These are phyloP conservation scores for Rhodotorula sp. DNA, from an alignment of 1,284 basidiomycete species.

Conservation along the genomic window DNA sequence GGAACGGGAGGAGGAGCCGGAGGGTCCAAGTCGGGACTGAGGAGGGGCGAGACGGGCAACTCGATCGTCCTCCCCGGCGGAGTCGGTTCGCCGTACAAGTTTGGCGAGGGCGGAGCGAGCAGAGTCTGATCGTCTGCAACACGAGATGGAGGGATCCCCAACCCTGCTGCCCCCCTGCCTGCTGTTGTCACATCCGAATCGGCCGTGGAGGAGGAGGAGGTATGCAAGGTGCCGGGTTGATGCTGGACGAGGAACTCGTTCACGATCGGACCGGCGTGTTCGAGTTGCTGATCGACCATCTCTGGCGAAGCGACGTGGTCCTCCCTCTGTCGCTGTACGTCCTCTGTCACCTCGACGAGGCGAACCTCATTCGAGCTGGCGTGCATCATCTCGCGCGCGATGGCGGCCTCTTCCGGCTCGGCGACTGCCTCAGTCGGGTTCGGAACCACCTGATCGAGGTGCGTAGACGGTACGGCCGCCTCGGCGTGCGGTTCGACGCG, in stretches of 20 bases:
- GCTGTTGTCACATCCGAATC: neutral
- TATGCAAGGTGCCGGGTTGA: neutral
- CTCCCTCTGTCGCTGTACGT: neutral
- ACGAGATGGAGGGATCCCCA: neutral
- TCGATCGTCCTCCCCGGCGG: conserved; percentile 4
- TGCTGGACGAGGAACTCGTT: neutral
- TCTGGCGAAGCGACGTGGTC: neutral
- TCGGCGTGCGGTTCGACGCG: conserved; percentile 2
- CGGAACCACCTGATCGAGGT: neutral
- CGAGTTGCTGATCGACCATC: neutral
- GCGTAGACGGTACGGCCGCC: neutral
- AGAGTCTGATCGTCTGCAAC: neutral
- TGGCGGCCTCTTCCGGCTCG: neutral
- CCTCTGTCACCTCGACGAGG: no score
- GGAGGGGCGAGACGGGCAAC: neutral
- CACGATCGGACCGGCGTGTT: neutral
- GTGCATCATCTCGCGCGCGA: no score
- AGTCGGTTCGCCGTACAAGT: conserved; percentile 17
- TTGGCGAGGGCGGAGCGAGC: conserved; percentile 2
- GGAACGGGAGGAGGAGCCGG: neutral
- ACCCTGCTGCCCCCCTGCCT: neutral
- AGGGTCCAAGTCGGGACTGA: neutral
- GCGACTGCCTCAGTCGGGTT: no score
- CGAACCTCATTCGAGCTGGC: no score
- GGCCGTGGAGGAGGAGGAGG: neutral